phyloP scores from a whole-genome alignment of 2,329 filamentous ascomycete genomes.

The Apiospora rasikravindrae region DNA sequence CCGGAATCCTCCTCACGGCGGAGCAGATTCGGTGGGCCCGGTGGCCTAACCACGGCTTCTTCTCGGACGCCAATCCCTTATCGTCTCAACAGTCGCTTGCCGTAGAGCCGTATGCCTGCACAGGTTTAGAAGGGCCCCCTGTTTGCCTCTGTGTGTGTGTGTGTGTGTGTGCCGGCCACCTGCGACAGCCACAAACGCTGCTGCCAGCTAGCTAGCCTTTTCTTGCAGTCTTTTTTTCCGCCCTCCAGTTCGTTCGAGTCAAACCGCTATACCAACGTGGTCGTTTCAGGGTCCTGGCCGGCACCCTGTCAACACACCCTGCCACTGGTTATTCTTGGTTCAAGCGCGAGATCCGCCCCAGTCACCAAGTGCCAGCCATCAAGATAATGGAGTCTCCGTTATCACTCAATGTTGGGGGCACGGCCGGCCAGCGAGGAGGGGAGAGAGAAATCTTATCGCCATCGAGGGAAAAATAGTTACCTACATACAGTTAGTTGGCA shows the following conservation, averaged over 20 bases:
- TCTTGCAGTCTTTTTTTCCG: not conserved
- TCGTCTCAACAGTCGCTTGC: constrained; percentile 8
- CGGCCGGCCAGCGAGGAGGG: not conserved
- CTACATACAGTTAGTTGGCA: constrained; percentile 2
- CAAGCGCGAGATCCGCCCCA: constrained; percentile 20
- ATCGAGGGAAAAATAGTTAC: not conserved
- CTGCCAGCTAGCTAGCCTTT: not conserved
- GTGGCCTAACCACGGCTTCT: constrained; percentile 26
- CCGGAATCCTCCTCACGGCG: constrained; percentile 23
- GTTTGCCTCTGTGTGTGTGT: not conserved
- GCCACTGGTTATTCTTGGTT: not conserved
- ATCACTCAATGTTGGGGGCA: constrained; percentile 11
- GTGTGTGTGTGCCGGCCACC: not conserved
- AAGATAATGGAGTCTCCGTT: constrained; percentile 2
- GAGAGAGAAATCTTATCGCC: not conserved
- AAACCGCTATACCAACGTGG: constrained; percentile 17
- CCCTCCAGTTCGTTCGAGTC: constrained; percentile 10
- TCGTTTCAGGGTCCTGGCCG: constrained; percentile 18
- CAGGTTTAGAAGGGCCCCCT: too few species aligned
- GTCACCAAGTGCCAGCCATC: not conserved
- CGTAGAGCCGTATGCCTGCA: constrained; percentile 2
- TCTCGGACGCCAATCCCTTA: constrained; percentile 21
- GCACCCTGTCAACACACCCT: not conserved
- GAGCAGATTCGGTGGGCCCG: constrained; percentile 21
- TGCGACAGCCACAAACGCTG: not conserved